These are phyloP conservation scores for Massariosphaeria phaeospora DNA, from an alignment of 495 filamentous ascomycete genomes.

Conservation along the genomic window DNA sequence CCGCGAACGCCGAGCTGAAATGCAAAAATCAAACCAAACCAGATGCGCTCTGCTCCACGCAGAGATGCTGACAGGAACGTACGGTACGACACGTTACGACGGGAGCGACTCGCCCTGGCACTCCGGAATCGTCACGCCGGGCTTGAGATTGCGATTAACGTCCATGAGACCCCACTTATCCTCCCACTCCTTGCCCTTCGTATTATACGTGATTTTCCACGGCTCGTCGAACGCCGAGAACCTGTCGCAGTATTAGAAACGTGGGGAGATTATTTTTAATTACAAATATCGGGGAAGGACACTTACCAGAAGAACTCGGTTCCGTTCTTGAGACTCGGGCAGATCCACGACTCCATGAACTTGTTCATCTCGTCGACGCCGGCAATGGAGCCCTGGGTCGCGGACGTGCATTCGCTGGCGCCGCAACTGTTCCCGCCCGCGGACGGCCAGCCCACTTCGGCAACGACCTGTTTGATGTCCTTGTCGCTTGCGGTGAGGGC, in stretches of 20 bases:
- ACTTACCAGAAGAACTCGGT: constrained; percentile 90
- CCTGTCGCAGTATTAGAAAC: constrained; percentile 41
- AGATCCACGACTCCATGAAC: constrained; percentile 84
- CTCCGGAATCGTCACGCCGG: constrained; percentile 79
- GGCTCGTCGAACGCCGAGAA: constrained; percentile 95
- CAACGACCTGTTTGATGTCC: constrained; percentile 61
- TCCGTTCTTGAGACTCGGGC: constrained; percentile 67
- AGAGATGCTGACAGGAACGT: neutral
- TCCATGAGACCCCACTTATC: constrained; percentile 96
- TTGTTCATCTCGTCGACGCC: constrained; percentile 78
- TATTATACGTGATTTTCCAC: constrained; percentile 79
- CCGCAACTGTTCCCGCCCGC: constrained; percentile 79
- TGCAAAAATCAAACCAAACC: neutral
- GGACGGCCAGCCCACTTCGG: constrained; percentile 90
- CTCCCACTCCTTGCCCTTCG: constrained; percentile 72
- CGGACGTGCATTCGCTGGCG: constrained; percentile 47
- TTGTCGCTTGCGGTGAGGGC: constrained; percentile 52
- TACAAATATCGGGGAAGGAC: too few species aligned
- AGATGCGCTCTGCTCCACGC: too few species aligned
- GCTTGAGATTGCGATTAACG: constrained; percentile 76
- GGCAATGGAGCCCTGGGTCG: constrained; percentile 60
- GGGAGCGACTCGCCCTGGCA: constrained; percentile 76
- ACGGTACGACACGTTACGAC: constrained; percentile 4
- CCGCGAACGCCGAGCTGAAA: constrained; percentile 10
- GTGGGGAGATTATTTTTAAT: neutral